phyloP scores from a whole-genome alignment of 2,329 filamentous ascomycete species.

The Epichloe uncinata region DNA sequence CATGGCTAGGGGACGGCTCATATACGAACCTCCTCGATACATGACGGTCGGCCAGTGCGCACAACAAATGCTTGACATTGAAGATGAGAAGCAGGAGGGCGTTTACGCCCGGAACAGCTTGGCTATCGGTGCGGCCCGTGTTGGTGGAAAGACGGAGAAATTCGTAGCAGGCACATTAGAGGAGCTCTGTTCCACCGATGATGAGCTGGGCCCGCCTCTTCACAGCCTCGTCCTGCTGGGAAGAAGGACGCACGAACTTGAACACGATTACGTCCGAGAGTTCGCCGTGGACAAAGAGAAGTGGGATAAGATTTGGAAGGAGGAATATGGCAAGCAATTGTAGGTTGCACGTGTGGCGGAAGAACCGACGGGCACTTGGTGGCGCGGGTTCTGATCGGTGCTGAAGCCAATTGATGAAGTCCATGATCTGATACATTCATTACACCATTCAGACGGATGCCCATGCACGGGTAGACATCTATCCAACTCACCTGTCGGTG shows the following conservation, averaged over 20 bases:
- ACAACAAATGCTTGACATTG: constrained; percentile 68
- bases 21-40: constrained; percentile 70
- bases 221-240: constrained; percentile 87
- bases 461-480: too few species aligned
- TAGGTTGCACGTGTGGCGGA: not conserved
- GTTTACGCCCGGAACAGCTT: constrained; percentile 72
- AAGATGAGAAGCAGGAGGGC: constrained; percentile 54
- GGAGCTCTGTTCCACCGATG: constrained; percentile 63
- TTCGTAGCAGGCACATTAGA: constrained; percentile 80
- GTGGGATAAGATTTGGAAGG: constrained; percentile 59
- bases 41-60: constrained; percentile 78
- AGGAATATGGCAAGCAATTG: constrained; percentile 35
- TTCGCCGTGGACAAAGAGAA: constrained; percentile 70
- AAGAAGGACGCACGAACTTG: constrained; percentile 75
- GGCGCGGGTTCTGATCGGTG: not conserved
- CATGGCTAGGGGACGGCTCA: constrained; percentile 65
- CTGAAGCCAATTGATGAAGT: not conserved
- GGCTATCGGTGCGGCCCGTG: constrained; percentile 77
- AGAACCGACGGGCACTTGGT: not conserved
- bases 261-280: constrained; percentile 74
- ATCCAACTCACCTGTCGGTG: too few species aligned
- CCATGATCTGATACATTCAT: too few species aligned
- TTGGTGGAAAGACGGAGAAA: constrained; percentile 73
- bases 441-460: too few species aligned
- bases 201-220: constrained; percentile 61